Percentiles rank a stretch among this genome's conserved stretches.
Evolutionary conservation across 306 rosid species (phyloP).

Genomic region (Medicago truncatula): MtrunA17r5.0-ANR NC_053044.1:34391001-34391500

Average conservation of each 20-base stretch:
- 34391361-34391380: conserved; percentile 25
- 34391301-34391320: conserved; percentile 35
- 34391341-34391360: conserved; percentile 32
- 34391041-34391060: not conserved
- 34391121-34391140: conserved; percentile 39
- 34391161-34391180: conserved; percentile 99
- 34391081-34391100: conserved; percentile 20
- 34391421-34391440: conserved; percentile 36
- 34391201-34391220: conserved; percentile 56
- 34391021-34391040: conserved; percentile 1
- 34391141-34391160: conserved; percentile 82
- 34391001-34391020: conserved; percentile 50
- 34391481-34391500: conserved; percentile 49
- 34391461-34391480: conserved; percentile 36
- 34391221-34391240: conserved; percentile 63
- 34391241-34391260: conserved; percentile 66
- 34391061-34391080: not conserved
- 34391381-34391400: conserved; percentile 34
- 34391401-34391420: conserved; percentile 32
- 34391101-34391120: conserved; percentile 19
- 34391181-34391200: conserved; percentile 90
- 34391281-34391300: conserved; percentile 40
- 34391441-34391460: conserved; percentile 38
- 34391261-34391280: conserved; percentile 73
- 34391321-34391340: conserved; percentile 32